Percentiles rank a stretch among this genome's conserved stretches.
Conservation (phyloP, 2,329 filamentous ascomycete species). For the Chaetothyriales sp. region DNA sequence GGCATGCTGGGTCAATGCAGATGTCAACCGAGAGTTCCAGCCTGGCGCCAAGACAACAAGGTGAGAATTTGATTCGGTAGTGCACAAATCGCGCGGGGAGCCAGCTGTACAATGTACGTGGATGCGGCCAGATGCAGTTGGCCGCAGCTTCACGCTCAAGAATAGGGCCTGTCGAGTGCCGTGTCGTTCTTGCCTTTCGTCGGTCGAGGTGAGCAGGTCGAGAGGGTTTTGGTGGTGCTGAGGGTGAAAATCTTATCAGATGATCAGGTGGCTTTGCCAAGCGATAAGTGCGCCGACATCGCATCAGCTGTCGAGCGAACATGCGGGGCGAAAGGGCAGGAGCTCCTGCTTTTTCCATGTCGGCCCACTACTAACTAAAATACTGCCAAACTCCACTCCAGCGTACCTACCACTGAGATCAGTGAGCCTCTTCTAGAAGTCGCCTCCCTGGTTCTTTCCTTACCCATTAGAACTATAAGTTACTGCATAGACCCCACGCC, state of each 20-base stretch:
- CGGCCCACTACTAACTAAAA: too few species aligned
- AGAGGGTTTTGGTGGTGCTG: background rate
- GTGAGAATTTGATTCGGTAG: background rate
- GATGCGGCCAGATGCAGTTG: too few species aligned
- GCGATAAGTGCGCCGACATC: background rate
- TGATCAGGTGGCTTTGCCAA: background rate
- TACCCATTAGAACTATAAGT: background rate
- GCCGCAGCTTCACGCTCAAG: background rate
- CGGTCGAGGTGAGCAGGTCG: background rate
- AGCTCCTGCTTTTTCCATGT: too few species aligned
- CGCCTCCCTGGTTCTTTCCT: background rate
- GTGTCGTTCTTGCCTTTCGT: background rate
- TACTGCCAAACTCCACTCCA: too few species aligned
- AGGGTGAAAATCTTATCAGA: background rate
- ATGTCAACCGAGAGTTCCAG: background rate
- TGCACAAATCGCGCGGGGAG: background rate
- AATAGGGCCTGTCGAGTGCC: background rate
- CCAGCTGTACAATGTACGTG: too few species aligned
- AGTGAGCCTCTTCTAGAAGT: background rate
- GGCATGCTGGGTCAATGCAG: background rate
- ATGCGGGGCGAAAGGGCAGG: background rate
- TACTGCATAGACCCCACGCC: background rate
- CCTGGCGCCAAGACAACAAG: background rate
- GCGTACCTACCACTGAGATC: too few species aligned
- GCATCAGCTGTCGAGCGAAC: background rate